Percentiles rank a stretch among this genome's conserved stretches.
Conservation (phyloP, 352 stramenopile genomes). For the Phytophthora tentaculata region DNA sequence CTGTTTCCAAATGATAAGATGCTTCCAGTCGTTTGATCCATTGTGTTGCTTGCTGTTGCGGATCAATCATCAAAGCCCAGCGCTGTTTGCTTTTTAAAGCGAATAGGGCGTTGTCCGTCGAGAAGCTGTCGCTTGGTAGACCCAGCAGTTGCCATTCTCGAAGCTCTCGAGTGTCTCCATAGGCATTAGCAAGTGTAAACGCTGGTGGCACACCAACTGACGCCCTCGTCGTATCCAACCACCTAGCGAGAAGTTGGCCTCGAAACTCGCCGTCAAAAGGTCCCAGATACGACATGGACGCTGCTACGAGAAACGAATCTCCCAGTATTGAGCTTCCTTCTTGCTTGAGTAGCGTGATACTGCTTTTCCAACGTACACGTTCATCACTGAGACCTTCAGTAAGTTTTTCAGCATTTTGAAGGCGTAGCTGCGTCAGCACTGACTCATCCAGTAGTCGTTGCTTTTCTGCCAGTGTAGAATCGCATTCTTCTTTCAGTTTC, state of each 20-base stretch:
- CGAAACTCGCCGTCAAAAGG: conserved; percentile 67
- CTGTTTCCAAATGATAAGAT: conserved; percentile 61
- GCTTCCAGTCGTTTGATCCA: conserved; percentile 92
- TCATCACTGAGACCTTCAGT: conserved; percentile 74
- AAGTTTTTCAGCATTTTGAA: conserved; percentile 70
- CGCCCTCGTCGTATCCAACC: conserved; percentile 17
- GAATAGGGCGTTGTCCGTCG: conserved; percentile 91
- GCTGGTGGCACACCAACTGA: conserved; percentile 40
- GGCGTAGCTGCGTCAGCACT: conserved; percentile 56
- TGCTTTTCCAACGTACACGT: conserved; percentile 69
- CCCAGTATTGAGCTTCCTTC: conserved; percentile 57
- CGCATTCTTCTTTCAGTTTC: conserved; percentile 66
- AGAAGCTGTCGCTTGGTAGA: conserved; percentile 90
- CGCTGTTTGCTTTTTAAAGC: conserved; percentile 83
- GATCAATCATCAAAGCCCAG: conserved; percentile 95
- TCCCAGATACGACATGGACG: conserved; percentile 66
- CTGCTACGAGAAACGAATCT: conserved; percentile 69
- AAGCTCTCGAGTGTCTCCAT: conserved; percentile 85
- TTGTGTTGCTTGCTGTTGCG: conserved; percentile 92
- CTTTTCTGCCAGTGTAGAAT: conserved; percentile 68
- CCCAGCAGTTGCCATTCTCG: conserved; percentile 89
- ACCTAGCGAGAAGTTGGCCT: conserved; percentile 39
- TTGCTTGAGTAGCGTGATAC: conserved; percentile 60
- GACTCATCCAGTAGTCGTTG: conserved; percentile 69
- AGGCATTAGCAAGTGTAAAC: conserved; percentile 69